These are phyloP conservation scores for Globisporangium takayamanum DNA, from an alignment of 352 stramenopile genomes.

Conservation along the genomic window DNA sequence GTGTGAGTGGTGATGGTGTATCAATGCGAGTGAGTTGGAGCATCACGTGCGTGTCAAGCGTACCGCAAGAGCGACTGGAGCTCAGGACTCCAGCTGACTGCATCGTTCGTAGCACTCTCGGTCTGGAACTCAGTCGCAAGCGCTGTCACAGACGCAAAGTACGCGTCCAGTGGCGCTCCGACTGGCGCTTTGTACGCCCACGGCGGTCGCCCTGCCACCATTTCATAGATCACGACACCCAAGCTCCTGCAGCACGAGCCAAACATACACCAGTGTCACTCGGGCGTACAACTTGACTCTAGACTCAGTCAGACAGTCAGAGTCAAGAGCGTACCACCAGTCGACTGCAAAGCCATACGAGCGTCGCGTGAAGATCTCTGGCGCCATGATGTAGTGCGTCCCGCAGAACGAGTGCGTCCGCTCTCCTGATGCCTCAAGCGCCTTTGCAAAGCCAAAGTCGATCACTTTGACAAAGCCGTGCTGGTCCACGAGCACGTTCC, in stretches of 20 bases:
- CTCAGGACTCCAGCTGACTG: constrained; percentile 9
- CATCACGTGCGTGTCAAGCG: neutral
- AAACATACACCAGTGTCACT: neutral
- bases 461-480: constrained; percentile 50
- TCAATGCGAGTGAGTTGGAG: neutral
- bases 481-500: constrained; percentile 52
- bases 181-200: constrained; percentile 58
- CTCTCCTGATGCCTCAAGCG: constrained; percentile 6
- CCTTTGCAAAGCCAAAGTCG: constrained; percentile 67
- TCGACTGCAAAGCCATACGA: constrained; percentile 35
- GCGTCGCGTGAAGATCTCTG: constrained; percentile 47
- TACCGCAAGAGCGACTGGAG: constrained; percentile 30
- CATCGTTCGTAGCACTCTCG: neutral
- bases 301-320: neutral
- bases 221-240: constrained; percentile 72
- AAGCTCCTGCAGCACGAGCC: constrained; percentile 32
- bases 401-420: constrained; percentile 46
- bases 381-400: constrained; percentile 73
- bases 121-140: neutral
- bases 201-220: constrained; percentile 49
- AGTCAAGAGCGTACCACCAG: constrained; percentile 51
- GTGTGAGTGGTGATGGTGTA: neutral
- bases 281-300: neutral
- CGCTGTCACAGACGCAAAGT: constrained; percentile 26
- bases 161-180: constrained; percentile 18